A percentile compares a stretch with the other conserved stretches of the same genome.
These are phyloP conservation scores for Cajanus cajan DNA, from an alignment of 306 rosid genomes.

Conservation along the genomic window DNA sequence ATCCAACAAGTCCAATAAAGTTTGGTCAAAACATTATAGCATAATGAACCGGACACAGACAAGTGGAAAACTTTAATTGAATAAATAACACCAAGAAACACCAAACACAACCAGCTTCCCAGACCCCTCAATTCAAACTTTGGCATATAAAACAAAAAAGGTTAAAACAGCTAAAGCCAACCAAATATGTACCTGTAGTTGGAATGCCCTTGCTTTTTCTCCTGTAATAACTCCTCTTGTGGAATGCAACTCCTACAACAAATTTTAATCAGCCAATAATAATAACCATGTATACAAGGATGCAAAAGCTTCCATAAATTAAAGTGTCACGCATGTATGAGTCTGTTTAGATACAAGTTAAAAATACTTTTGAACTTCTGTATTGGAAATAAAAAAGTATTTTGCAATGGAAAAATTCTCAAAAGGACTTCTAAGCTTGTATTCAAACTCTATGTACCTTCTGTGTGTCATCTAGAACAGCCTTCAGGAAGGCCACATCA, in stretches of 20 bases:
- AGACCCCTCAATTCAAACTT: neutral
- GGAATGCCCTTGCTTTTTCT: slow-evolving; percentile 89
- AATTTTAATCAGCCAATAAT: slow-evolving; percentile 12
- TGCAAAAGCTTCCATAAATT: neutral
- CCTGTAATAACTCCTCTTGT: slow-evolving; percentile 93
- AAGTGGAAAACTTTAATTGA: neutral
- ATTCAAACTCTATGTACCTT: too few species aligned
- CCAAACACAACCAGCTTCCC: neutral
- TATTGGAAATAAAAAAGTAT: too few species aligned
- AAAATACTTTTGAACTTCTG: too few species aligned
- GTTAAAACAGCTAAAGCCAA: neutral
- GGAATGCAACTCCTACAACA: slow-evolving; percentile 81
- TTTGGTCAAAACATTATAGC: slow-evolving; percentile 6
- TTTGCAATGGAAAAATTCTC: too few species aligned
- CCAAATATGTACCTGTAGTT: slow-evolving; percentile 67
- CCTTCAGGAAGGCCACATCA: slow-evolving; percentile 97
- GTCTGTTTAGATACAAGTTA: too few species aligned
- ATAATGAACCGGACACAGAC: neutral
- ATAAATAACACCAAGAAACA: neutral
- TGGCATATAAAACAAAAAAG: neutral
- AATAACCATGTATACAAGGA: neutral
- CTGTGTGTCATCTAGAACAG: slow-evolving; percentile 88
- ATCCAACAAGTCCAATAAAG: neutral
- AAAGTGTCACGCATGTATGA: neutral
- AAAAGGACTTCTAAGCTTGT: too few species aligned